Evolutionary conservation across 805 yeast genomes (phyloP).

Genomic region (Zygotorulaspora danielsina): DNA sequence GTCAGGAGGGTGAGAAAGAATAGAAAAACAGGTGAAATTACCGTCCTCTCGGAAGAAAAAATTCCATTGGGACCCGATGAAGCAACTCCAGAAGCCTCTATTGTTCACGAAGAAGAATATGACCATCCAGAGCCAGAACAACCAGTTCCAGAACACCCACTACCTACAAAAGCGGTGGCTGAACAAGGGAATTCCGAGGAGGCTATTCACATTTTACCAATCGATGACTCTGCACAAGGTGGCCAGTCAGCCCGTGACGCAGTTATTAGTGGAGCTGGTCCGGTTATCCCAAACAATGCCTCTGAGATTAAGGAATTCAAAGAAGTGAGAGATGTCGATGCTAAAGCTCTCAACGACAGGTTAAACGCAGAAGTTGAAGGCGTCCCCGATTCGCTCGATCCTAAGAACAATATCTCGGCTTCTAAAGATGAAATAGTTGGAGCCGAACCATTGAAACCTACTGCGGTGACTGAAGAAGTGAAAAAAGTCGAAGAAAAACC

Average conservation of each 20-base stretch:
- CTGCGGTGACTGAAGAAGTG: slow-evolving; percentile 14
- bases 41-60: slow-evolving; percentile 29
- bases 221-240: slow-evolving; percentile 38
- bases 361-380: slow-evolving; percentile 24
- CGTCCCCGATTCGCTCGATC: slow-evolving; percentile 16
- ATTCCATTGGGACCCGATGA: slow-evolving; percentile 19
- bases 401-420: slow-evolving; percentile 21
- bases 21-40: slow-evolving; percentile 41
- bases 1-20: slow-evolving; percentile 39
- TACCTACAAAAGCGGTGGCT: slow-evolving; percentile 14
- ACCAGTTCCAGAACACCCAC: slow-evolving; percentile 12
- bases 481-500: slow-evolving; percentile 5
- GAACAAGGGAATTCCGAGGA: slow-evolving; percentile 10
- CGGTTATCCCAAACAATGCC: slow-evolving; percentile 49
- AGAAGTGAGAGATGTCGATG: slow-evolving; percentile 52
- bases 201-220: slow-evolving; percentile 42
- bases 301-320: slow-evolving; percentile 62
- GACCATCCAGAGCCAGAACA: background rate
- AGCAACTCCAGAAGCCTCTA: slow-evolving; percentile 12
- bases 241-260: slow-evolving; percentile 39
- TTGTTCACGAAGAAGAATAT: slow-evolving; percentile 20
- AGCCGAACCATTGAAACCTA: slow-evolving; percentile 33
- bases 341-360: slow-evolving; percentile 52
- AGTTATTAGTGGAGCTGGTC: slow-evolving; percentile 67
- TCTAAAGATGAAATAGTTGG: slow-evolving; percentile 25